Conservation (phyloP, 106 monocot genomes). For the Apostasia shenzhenica region DNA sequence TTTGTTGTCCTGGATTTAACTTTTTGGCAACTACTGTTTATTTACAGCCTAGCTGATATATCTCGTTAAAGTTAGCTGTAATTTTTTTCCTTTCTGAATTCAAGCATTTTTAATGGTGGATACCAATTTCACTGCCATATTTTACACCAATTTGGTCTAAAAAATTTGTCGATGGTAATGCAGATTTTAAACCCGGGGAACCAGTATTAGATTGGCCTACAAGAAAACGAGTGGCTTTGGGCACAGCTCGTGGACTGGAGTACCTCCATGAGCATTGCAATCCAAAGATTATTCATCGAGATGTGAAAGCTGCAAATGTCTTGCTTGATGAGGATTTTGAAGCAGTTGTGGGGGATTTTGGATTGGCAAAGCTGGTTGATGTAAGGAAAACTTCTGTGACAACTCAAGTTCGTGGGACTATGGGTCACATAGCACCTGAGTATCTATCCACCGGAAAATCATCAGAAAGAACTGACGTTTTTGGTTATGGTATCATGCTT, state of each 20-base stretch:
- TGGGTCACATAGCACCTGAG: slow-evolving; percentile 63
- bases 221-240: slow-evolving; percentile 50
- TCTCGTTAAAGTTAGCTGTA: no score
- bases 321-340: slow-evolving; percentile 43
- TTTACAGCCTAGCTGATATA: no score
- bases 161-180: background rate
- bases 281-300: slow-evolving; percentile 60
- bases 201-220: slow-evolving; percentile 52
- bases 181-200: slow-evolving; percentile 56
- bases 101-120: no score
- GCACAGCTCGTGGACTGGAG: slow-evolving; percentile 64
- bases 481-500: slow-evolving; percentile 53
- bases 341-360: slow-evolving; percentile 56
- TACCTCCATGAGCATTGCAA: slow-evolving; percentile 67
- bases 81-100: no score
- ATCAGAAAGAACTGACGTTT: slow-evolving; percentile 43
- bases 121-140: no score
- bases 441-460: slow-evolving; percentile 50
- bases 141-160: no score
- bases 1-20: no score
- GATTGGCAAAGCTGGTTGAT: slow-evolving; percentile 46
- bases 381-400: slow-evolving; percentile 37
- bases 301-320: slow-evolving; percentile 63
- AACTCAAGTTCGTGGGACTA: slow-evolving; percentile 43
- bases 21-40: no score